Evolutionary conservation across 1,284 basidiomycete genomes (phyloP).

Genomic region (Chalciporus piperatoides): DNA sequence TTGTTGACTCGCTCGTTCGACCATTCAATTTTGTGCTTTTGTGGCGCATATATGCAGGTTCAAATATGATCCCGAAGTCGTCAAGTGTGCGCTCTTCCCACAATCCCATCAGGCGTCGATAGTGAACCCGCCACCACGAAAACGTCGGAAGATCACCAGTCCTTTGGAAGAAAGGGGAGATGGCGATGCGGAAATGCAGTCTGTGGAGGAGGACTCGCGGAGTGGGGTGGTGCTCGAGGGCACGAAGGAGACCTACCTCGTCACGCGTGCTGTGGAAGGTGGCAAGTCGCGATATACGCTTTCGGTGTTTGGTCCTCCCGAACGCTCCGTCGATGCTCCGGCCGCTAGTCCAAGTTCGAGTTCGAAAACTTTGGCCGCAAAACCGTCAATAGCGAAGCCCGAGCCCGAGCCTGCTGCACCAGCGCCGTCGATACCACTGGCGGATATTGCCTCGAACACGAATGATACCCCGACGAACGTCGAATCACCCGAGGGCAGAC

Average conservation of each 20-base stretch:
- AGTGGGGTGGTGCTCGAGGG: conserved; percentile 26
- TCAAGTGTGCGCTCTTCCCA: conserved; percentile 47
- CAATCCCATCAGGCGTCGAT: conserved; percentile 15
- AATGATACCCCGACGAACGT: conserved; percentile 1
- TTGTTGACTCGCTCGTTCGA: background rate
- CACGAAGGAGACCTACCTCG: conserved; percentile 20
- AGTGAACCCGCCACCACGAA: conserved; percentile 16
- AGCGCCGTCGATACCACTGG: background rate
- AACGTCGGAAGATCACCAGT: conserved; percentile 24
- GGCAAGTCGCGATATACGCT: conserved; percentile 19
- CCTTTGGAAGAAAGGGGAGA: conserved; percentile 10
- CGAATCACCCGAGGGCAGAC: background rate
- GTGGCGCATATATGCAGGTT: conserved; percentile 41
- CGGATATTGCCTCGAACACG: conserved; percentile 5
- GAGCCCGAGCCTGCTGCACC: background rate
- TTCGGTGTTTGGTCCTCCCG: conserved; percentile 14
- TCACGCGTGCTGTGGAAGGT: conserved; percentile 13
- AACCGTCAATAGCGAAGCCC: background rate
- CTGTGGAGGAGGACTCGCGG: conserved; percentile 14
- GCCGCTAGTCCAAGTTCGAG: background rate
- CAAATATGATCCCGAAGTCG: conserved; percentile 51
- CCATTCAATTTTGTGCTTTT: background rate
- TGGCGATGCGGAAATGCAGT: conserved; percentile 10
- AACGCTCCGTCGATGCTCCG: background rate
- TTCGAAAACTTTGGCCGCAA: background rate